A percentile compares a stretch with the other conserved stretches of the same genome.
phyloP scores from a whole-genome alignment of 108 stramenopile species.

The Mayamaea pseudoterrestris region DNA sequence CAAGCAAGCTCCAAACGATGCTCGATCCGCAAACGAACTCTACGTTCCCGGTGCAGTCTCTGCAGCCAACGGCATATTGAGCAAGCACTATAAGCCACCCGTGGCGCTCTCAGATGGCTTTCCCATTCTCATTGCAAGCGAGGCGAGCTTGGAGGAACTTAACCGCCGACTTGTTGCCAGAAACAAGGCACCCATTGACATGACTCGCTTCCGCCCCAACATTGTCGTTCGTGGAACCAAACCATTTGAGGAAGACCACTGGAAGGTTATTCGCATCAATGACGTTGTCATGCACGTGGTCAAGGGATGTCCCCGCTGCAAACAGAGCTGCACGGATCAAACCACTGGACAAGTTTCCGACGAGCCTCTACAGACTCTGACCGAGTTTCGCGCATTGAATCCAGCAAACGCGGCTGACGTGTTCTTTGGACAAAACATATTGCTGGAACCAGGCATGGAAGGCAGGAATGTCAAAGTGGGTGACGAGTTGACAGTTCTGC shows the following conservation, averaged over 20 bases:
- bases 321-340: constrained; percentile 80
- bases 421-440: constrained; percentile 78
- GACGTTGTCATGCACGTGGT: constrained; percentile 47
- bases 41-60: constrained; percentile 43
- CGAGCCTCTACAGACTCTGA: constrained; percentile 59
- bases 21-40: constrained; percentile 15
- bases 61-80: constrained; percentile 5
- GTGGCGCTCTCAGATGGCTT: constrained; percentile 68
- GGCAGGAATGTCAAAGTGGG: constrained; percentile 46
- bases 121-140: constrained; percentile 63
- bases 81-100: constrained; percentile 28
- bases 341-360: constrained; percentile 39
- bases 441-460: constrained; percentile 13
- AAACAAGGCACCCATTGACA: constrained; percentile 38
- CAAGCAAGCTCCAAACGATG: constrained; percentile 8
- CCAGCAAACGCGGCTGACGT: constrained; percentile 20
- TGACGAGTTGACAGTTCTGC: constrained; percentile 36
- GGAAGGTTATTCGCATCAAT: constrained; percentile 69
- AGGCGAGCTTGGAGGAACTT: constrained; percentile 56
- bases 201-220: constrained; percentile 79
- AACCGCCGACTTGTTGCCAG: constrained; percentile 39
- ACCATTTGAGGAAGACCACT: constrained; percentile 78
- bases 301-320: constrained; percentile 80
- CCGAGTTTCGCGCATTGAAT: constrained; percentile 51
- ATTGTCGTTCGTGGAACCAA: constrained; percentile 48